Evolutionary conservation across 2,329 filamentous ascomycete species (phyloP).

Genomic region (Sphaerulina vaccinii): DNA sequence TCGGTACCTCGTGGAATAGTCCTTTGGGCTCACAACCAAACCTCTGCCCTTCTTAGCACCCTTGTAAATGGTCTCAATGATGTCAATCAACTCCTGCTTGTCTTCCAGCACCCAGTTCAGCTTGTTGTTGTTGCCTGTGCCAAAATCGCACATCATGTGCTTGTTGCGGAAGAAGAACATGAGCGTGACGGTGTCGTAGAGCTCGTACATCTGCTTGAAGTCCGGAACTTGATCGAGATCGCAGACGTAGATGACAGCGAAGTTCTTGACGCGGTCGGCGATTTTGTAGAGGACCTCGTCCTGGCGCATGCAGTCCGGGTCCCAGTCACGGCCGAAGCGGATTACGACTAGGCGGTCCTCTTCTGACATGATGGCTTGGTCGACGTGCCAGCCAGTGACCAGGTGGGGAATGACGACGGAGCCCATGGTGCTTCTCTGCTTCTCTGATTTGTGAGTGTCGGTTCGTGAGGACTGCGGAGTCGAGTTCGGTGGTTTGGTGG

Average conservation of each 20-base stretch:
- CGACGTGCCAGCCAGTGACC: constrained; percentile 92
- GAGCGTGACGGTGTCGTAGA: constrained; percentile 82
- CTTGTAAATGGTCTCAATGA: constrained; percentile 95
- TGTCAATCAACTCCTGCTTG: constrained; percentile 98
- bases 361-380: constrained; percentile 89
- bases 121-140: constrained; percentile 98
- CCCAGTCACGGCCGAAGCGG: constrained; percentile 84
- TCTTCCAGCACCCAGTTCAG: constrained; percentile 95
- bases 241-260: constrained; percentile 88
- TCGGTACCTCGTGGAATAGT: constrained; percentile 68
- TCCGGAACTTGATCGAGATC: constrained; percentile 88
- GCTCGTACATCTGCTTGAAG: constrained; percentile 91
- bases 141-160: constrained; percentile 98
- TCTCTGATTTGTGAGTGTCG: not conserved
- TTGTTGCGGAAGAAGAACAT: constrained; percentile 99
- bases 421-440: constrained; percentile 54
- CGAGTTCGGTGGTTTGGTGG: no score
- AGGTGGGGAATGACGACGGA: constrained; percentile 92
- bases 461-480: no score
- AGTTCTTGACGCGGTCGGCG: constrained; percentile 90
- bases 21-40: constrained; percentile 95
- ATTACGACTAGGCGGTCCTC: constrained; percentile 92
- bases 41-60: constrained; percentile 98
- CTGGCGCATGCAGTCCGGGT: constrained; percentile 76
- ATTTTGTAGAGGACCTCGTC: constrained; percentile 96